These are phyloP conservation scores for Triticum urartu DNA, from an alignment of 176 grass and related monocot species.

Conservation along the genomic window DNA sequence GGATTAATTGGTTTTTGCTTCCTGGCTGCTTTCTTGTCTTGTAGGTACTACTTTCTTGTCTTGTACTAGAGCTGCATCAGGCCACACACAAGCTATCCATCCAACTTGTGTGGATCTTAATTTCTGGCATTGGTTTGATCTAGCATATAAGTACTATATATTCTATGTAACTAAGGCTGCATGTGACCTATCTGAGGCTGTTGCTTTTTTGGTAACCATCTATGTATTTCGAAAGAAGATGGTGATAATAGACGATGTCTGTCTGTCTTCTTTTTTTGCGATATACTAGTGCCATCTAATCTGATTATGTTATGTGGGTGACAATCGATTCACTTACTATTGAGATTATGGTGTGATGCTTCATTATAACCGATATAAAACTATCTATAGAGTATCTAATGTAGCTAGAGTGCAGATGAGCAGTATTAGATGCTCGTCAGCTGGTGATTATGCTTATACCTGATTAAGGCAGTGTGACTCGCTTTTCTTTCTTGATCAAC, in stretches of 20 bases:
- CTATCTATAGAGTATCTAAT: too few species aligned
- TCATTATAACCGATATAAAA: too few species aligned
- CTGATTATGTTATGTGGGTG: too few species aligned
- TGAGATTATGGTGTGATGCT: too few species aligned
- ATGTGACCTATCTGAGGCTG: background rate
- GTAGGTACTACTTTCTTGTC: background rate
- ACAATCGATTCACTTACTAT: too few species aligned
- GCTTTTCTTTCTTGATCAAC: too few species aligned
- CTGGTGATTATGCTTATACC: too few species aligned
- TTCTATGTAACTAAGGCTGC: background rate
- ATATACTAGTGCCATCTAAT: background rate
- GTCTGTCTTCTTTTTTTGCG: too few species aligned
- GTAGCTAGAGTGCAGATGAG: too few species aligned
- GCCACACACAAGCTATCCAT: background rate
- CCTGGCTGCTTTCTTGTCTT: background rate
- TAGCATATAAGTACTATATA: background rate
- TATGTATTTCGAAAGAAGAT: background rate
- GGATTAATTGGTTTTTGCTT: background rate
- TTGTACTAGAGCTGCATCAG: background rate
- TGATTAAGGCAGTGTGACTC: too few species aligned
- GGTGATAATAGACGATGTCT: background rate
- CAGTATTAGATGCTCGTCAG: too few species aligned
- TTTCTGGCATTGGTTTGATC: background rate
- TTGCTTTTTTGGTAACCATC: background rate
- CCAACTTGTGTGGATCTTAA: background rate